Evolutionary conservation across 495 filamentous ascomycete genomes (phyloP).

Genomic region (Emericellopsis terricola): DNA sequence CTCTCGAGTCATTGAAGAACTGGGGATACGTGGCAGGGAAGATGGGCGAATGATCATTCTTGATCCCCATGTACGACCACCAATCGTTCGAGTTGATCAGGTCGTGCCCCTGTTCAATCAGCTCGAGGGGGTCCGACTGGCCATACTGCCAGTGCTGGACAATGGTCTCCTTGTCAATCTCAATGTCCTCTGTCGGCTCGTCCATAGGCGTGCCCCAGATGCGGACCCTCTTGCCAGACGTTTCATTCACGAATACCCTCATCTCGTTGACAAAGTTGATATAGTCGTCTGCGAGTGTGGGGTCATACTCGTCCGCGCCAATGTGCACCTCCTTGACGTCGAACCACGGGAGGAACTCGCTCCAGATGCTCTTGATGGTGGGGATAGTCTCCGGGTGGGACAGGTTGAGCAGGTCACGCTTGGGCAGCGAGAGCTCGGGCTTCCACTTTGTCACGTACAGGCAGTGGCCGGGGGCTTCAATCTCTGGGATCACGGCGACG

Average conservation of each 20-base stretch:
- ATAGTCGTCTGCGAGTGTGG: constrained; percentile 30
- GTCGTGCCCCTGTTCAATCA: constrained; percentile 21
- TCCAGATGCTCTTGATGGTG: constrained; percentile 33
- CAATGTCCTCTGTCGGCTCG: constrained; percentile 21
- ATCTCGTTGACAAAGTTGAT: constrained; percentile 36
- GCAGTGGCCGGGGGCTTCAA: constrained; percentile 35
- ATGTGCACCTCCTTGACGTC: constrained; percentile 37
- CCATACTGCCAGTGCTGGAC: constrained; percentile 42
- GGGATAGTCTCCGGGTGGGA: constrained; percentile 35
- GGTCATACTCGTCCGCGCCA: constrained; percentile 37
- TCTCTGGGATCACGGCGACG: constrained; percentile 35
- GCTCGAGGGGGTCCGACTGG: constrained; percentile 30
- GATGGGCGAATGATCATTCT: constrained; percentile 35
- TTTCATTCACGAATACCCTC: constrained; percentile 21
- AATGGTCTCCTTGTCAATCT: constrained; percentile 23
- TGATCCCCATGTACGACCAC: constrained; percentile 38
- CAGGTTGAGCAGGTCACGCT: constrained; percentile 32
- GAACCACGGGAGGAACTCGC: constrained; percentile 38
- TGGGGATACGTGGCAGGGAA: constrained; percentile 34
- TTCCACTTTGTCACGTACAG: constrained; percentile 38
- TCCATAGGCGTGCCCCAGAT: constrained; percentile 32
- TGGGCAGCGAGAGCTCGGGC: constrained; percentile 31
- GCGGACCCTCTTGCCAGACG: constrained; percentile 24
- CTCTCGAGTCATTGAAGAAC: constrained; percentile 29
- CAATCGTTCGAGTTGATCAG: constrained; percentile 37